Conservation (phyloP, 2,329 filamentous ascomycete species). For the Hymenoscyphus fraxineus region DNA sequence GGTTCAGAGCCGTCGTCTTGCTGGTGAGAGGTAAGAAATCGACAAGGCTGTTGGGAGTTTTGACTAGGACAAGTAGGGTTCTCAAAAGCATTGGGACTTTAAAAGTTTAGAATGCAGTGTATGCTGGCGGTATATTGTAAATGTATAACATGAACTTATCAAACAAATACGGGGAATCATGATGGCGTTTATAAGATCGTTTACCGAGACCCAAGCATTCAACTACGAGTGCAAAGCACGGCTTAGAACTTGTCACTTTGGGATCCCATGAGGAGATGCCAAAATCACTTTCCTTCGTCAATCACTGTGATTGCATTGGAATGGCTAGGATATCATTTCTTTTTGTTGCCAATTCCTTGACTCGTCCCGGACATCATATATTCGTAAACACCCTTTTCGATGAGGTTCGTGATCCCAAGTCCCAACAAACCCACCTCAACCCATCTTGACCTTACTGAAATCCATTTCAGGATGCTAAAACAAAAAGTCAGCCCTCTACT, state of each 20-base stretch:
- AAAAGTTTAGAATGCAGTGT: slow-evolving; percentile 18
- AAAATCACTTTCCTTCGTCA: neutral
- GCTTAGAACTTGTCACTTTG: too few species aligned
- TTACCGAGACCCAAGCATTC: too few species aligned
- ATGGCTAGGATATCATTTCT: neutral
- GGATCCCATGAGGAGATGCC: too few species aligned
- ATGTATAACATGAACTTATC: slow-evolving; percentile 18
- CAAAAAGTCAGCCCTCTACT: slow-evolving; percentile 9
- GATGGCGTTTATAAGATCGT: neutral
- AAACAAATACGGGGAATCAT: neutral
- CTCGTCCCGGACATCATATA: neutral
- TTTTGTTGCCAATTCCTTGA: neutral
- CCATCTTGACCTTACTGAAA: slow-evolving; percentile 67
- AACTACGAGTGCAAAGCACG: too few species aligned
- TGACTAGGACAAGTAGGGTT: neutral
- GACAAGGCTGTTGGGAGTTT: neutral
- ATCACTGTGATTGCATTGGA: neutral
- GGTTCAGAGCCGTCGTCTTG: slow-evolving; percentile 82
- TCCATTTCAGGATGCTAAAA: slow-evolving; percentile 62
- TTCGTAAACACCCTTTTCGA: neutral
- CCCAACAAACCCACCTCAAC: slow-evolving; percentile 35
- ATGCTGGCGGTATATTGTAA: slow-evolving; percentile 12
- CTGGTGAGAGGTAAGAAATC: slow-evolving; percentile 43
- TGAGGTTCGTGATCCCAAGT: neutral
- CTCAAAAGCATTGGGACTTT: slow-evolving; percentile 10